Evolutionary conservation across 2,329 filamentous ascomycete genomes (phyloP).

Genomic region (Fusarium vanettenii): DNA sequence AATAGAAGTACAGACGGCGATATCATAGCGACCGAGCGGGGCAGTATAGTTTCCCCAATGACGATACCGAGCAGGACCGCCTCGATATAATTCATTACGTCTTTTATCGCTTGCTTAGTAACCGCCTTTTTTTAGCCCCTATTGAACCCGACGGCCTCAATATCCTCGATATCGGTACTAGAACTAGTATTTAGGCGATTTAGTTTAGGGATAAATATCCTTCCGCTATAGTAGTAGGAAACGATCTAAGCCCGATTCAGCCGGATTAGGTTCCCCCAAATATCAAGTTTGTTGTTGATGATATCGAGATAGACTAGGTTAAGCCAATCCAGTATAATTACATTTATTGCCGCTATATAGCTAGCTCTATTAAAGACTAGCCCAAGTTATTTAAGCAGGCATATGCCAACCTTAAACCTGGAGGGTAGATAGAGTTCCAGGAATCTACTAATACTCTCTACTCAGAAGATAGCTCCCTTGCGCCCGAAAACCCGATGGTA

Average conservation of each 20-base stretch:
- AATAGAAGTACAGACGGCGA: conserved; percentile 52
- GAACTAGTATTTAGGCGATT: conserved; percentile 62
- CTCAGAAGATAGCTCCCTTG: conserved; percentile 54
- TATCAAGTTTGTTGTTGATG: conserved; percentile 68
- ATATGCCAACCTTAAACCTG: conserved; percentile 54
- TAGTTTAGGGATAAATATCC: conserved; percentile 53
- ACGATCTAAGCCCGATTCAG: conserved; percentile 58
- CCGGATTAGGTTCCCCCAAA: conserved; percentile 66
- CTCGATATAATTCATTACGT: conserved; percentile 54
- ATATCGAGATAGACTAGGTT: conserved; percentile 67
- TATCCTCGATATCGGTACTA: conserved; percentile 59
- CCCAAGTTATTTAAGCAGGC: conserved; percentile 39
- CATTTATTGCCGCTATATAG: conserved; percentile 51
- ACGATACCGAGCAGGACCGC: conserved; percentile 52
- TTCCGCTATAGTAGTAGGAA: conserved; percentile 51
- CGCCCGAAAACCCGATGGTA: conserved; percentile 49
- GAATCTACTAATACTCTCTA: conserved; percentile 52
- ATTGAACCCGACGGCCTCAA: conserved; percentile 51
- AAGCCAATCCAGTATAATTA: conserved; percentile 44
- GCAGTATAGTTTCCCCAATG: conserved; percentile 52
- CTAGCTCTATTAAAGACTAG: conserved; percentile 49
- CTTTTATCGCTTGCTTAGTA: conserved; percentile 47
- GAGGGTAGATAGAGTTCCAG: conserved; percentile 60
- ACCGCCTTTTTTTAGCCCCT: conserved; percentile 51
- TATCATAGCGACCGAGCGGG: conserved; percentile 55